Base-by-base conservation (phyloP, 2,329 filamentous ascomycete genomes). In the Chaetomiaceae sp. region DNA sequence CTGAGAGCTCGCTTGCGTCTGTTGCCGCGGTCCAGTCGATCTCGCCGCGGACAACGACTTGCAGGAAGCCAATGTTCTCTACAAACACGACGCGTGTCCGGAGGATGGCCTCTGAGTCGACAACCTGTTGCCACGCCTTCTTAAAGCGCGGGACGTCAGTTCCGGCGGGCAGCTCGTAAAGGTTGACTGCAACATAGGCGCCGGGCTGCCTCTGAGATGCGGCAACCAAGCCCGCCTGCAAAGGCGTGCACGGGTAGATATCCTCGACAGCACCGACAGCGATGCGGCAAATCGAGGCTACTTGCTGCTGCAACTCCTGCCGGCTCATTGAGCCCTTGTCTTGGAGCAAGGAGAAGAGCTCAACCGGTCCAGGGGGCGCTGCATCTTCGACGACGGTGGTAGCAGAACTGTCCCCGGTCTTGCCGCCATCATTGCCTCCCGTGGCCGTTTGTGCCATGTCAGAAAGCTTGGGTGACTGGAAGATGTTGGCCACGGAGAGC, bases 121-220 rank as follows among this genome's bases (percentile, higher is more conserved):
- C 52, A 2, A 56, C 47, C 0, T 44, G 44, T 3, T 55, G 27
- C 58, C 58, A 61, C 0, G 55, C 58, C 7, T 18, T 14, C 40
- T 48, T 51, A 32, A 61, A 61, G 21, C 40, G 54, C 11, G 43
- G 10, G 10, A 51, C 27, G 32, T 57, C 57, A 14, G 41, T 51
- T 4, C 42, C 34, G 1, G 21, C 21, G 1, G 58, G 56, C 3
- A 79, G 64, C 37, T 71, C 65, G 20, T 76, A 70, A 2, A 78
- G 71, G 44, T 74, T 69, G 55, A 75, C 74, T 2, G 75, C 75
- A 1, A 81, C 72, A 37, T 82, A 82, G 0, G 75, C 74, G 21
- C 76, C 78, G 37, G 71, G 70, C 21, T 74, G 67, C 59, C 75
- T 76, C 50, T 72, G 70, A 2, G 78, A 76, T 5, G 81, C 63